Conservation (phyloP, 2,329 filamentous ascomycete species). For the Talaromyces funiculosus region DNA sequence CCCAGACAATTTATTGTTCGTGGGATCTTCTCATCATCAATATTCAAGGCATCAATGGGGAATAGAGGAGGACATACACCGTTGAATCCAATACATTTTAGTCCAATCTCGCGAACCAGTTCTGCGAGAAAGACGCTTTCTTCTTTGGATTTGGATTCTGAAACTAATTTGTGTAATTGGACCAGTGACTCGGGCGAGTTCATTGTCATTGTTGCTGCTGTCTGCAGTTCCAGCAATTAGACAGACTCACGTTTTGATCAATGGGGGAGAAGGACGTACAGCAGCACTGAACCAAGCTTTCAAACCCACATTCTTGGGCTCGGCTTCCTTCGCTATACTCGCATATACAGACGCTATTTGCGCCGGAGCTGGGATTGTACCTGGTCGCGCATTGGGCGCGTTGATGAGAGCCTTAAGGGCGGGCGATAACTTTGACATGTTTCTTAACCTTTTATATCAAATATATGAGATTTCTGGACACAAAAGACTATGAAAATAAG, state of each 20-base stretch:
- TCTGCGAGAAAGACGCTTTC: constrained; percentile 31
- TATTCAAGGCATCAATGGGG: no score
- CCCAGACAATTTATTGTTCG: constrained; percentile 77
- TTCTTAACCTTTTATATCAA: constrained; percentile 8
- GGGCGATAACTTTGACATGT: constrained; percentile 68
- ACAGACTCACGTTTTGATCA: constrained; percentile 17
- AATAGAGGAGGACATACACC: constrained; percentile 18
- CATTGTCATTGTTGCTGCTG: constrained; percentile 77
- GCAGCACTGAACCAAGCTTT: constrained; percentile 44
- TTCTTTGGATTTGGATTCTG: constrained; percentile 22
- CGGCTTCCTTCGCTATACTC: constrained; percentile 58
- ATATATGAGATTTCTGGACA: not conserved
- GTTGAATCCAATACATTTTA: constrained; percentile 45
- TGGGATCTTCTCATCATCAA: constrained; percentile 50
- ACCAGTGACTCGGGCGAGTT: constrained; percentile 74
- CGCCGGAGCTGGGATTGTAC: constrained; percentile 58
- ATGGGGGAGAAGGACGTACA: constrained; percentile 63
- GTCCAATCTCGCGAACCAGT: constrained; percentile 41
- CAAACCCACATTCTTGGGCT: constrained; percentile 49
- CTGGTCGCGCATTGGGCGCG: constrained; percentile 60
- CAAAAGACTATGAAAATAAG: not conserved
- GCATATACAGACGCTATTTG: constrained; percentile 61
- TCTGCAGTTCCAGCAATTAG: constrained; percentile 40
- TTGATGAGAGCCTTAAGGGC: constrained; percentile 70
- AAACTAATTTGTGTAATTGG: constrained; percentile 51